Evolutionary conservation across 2,329 filamentous ascomycete genomes (phyloP).

Genomic region (Phialophora tarda): DNA sequence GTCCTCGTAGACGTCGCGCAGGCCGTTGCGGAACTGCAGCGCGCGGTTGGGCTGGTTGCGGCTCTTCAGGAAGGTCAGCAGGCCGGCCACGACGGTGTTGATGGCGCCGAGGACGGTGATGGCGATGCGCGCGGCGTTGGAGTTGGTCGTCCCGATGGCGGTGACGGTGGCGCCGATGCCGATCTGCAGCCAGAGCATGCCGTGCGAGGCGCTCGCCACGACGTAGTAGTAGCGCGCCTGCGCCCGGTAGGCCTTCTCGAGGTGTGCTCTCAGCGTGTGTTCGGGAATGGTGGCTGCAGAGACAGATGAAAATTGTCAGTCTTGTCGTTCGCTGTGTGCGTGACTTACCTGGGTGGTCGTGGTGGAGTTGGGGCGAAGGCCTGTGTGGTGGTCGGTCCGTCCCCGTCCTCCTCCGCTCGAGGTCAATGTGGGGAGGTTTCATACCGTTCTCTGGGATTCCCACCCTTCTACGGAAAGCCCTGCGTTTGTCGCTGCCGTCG

Average conservation of each 20-base stretch:
- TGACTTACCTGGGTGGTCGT: background rate
- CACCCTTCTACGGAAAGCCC: background rate
- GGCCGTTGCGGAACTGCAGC: slow-evolving; percentile 27
- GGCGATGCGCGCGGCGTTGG: slow-evolving; percentile 19
- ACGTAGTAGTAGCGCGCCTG: slow-evolving; percentile 17
- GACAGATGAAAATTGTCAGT: background rate
- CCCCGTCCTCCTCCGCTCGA: background rate
- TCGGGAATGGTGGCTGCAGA: background rate
- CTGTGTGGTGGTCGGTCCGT: background rate
- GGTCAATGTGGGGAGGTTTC: background rate
- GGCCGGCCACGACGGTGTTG: slow-evolving; percentile 29
- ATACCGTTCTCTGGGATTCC: background rate
- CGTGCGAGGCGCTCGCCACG: slow-evolving; percentile 13
- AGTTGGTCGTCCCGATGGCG: slow-evolving; percentile 15
- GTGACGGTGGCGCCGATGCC: slow-evolving; percentile 23
- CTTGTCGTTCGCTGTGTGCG: background rate
- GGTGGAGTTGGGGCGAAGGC: too few species aligned
- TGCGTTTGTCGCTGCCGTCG: background rate
- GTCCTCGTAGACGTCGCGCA: slow-evolving; percentile 16
- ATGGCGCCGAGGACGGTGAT: slow-evolving; percentile 25
- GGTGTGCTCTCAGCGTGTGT: background rate
- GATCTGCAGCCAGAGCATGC: slow-evolving; percentile 26
- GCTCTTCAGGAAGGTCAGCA: slow-evolving; percentile 28
- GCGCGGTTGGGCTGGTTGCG: slow-evolving; percentile 30
- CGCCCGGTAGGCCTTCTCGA: slow-evolving; percentile 12